These are phyloP conservation scores for Globisporangium recalcitrans DNA, from an alignment of 352 stramenopile genomes.

Conservation along the genomic window DNA sequence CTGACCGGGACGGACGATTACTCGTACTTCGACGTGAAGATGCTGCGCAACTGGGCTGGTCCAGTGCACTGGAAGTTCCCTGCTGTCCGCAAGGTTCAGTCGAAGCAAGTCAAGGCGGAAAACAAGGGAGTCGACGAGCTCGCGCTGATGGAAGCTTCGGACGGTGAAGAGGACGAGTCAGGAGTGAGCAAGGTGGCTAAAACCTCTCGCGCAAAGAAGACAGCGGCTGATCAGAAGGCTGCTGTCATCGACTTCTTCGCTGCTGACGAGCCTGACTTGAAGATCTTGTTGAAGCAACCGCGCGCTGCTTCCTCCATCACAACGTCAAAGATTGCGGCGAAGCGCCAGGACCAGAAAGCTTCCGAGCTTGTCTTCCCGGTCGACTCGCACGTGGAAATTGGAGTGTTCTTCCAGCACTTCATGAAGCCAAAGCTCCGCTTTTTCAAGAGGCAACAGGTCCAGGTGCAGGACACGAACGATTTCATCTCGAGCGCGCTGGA, in stretches of 20 bases:
- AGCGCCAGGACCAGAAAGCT: conserved; percentile 48
- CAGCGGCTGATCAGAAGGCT: conserved; percentile 36
- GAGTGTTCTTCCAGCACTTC: conserved; percentile 73
- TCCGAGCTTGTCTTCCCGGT: conserved; percentile 69
- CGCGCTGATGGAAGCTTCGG: conserved; percentile 19
- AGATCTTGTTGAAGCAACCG: conserved; percentile 35
- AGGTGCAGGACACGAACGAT: conserved; percentile 5
- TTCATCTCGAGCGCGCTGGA: conserved; percentile 19
- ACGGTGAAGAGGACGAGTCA: conserved; percentile 27
- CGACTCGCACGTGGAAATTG: conserved; percentile 65
- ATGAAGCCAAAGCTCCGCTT: conserved; percentile 66
- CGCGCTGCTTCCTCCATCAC: conserved; percentile 31
- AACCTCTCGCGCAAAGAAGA: conserved; percentile 14
- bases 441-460: conserved; percentile 35
- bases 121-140: conserved; percentile 25
- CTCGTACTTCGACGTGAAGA: conserved; percentile 80
- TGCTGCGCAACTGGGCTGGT: conserved; percentile 78
- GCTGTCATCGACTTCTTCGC: conserved; percentile 55
- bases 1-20: conserved; percentile 54
- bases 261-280: conserved; percentile 36
- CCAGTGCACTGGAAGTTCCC: conserved; percentile 74
- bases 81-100: conserved; percentile 42
- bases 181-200: conserved; percentile 26
- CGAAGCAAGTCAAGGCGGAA: conserved; percentile 24
- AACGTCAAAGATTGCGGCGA: conserved; percentile 45